Conservation (phyloP, 2,329 filamentous ascomycete genomes). For the Hirsutella minnesotensis region DNA sequence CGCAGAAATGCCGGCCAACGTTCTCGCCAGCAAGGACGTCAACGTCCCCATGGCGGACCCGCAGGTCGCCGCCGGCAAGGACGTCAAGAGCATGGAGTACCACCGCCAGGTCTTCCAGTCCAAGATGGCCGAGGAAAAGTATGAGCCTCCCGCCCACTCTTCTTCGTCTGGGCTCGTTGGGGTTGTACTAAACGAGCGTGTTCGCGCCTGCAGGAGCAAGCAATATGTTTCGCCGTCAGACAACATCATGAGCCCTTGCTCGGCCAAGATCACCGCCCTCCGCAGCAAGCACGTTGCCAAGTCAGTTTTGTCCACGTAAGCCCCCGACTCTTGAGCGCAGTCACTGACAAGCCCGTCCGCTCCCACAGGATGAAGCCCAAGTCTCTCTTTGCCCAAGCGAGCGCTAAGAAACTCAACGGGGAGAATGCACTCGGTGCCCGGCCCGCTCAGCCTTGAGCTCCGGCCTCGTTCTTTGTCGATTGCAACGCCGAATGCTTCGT, state of each 20-base stretch:
- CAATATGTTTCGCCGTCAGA: constrained; percentile 74
- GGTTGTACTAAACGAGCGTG: not conserved
- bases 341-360: not conserved
- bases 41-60: constrained; percentile 38
- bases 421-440: constrained; percentile 28
- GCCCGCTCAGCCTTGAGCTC: constrained; percentile 18
- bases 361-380: constrained; percentile 47
- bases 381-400: constrained; percentile 55
- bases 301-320: too few relatives aligned
- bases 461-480: constrained; percentile 1
- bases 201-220: constrained; percentile 1
- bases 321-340: not conserved
- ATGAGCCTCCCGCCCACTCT: constrained; percentile 19
- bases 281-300: constrained; percentile 72
- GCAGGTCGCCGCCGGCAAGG: constrained; percentile 21
- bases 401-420: constrained; percentile 47
- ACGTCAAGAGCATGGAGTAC: constrained; percentile 61
- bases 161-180: too few relatives aligned
- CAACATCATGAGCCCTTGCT: constrained; percentile 78
- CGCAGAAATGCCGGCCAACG: constrained; percentile 29
- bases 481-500: constrained; percentile 3
- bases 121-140: constrained; percentile 59
- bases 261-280: constrained; percentile 68
- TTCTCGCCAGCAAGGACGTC: constrained; percentile 55
- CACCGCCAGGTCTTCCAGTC: constrained; percentile 64